Percentiles rank a stretch among this genome's conserved stretches.
phyloP scores from a whole-genome alignment of 1,284 basidiomycete genomes.

The Sutorius eximius region DNA sequence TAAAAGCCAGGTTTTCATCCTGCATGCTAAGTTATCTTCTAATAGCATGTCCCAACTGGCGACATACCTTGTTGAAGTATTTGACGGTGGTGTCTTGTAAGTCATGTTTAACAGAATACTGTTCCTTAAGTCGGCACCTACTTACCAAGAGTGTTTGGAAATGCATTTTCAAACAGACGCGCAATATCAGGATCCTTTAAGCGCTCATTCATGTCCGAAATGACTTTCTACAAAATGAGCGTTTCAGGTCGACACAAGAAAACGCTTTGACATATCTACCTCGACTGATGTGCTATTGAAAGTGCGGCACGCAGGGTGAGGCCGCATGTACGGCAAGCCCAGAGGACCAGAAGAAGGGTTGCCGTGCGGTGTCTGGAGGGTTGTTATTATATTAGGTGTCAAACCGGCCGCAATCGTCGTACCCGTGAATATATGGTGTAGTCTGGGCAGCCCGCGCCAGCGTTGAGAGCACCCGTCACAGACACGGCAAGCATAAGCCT shows the following conservation, averaged over 20 bases:
- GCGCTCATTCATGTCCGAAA: slow-evolving; percentile 64
- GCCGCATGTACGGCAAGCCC: slow-evolving; percentile 69
- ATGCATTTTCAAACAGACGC: slow-evolving; percentile 73
- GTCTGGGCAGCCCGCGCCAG: slow-evolving; percentile 55
- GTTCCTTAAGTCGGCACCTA: slow-evolving; percentile 11
- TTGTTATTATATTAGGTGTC: slow-evolving; percentile 2
- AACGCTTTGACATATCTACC: slow-evolving; percentile 37
- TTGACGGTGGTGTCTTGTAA: slow-evolving; percentile 68
- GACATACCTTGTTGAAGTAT: slow-evolving; percentile 59
- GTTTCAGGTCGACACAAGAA: not conserved
- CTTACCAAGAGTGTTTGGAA: slow-evolving; percentile 72
- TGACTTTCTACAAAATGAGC: slow-evolving; percentile 51
- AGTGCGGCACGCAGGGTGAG: slow-evolving; percentile 63
- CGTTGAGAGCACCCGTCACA: slow-evolving; percentile 26
- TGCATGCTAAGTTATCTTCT: slow-evolving; percentile 14
- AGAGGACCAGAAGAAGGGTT: slow-evolving; percentile 59
- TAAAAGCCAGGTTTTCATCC: slow-evolving; percentile 71
- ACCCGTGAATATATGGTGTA: slow-evolving; percentile 65
- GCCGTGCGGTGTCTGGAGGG: slow-evolving; percentile 53
- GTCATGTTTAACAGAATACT: not conserved
- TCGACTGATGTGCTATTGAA: slow-evolving; percentile 74
- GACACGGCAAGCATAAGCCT: slow-evolving; percentile 16
- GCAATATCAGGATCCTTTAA: slow-evolving; percentile 74
- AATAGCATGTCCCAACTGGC: not conserved
- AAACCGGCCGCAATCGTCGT: slow-evolving; percentile 3